These are phyloP conservation scores for Diaporthe amygdali DNA, from an alignment of 2,329 filamentous ascomycete genomes.

Conservation along the genomic window DNA sequence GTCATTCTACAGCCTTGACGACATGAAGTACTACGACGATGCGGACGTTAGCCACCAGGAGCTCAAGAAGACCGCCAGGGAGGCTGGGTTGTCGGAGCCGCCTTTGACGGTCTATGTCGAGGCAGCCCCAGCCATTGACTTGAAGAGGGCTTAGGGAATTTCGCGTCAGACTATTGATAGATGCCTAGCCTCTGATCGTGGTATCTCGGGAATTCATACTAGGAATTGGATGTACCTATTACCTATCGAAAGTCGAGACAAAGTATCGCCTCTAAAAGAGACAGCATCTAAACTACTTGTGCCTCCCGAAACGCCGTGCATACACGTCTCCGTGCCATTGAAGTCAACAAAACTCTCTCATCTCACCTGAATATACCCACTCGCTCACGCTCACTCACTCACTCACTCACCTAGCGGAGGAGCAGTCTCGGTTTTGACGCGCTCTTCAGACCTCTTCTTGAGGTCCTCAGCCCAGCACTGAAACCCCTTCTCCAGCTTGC, in stretches of 20 bases:
- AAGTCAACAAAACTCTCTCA: not conserved
- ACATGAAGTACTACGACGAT: slow-evolving; percentile 74
- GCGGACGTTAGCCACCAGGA: slow-evolving; percentile 48
- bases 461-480: slow-evolving; percentile 45
- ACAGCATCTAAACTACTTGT: not conserved
- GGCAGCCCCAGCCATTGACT: slow-evolving; percentile 18
- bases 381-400: not conserved
- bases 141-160: slow-evolving; percentile 2
- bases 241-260: not conserved
- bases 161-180: not conserved
- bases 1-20: slow-evolving; percentile 67
- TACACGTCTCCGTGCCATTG: not conserved
- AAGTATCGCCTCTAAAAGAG: not conserved
- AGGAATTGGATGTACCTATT: not conserved
- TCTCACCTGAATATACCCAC: not conserved
- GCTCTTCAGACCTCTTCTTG: slow-evolving; percentile 37
- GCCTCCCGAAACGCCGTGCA: not conserved
- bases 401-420: not conserved
- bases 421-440: not conserved
- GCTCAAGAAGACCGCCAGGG: slow-evolving; percentile 43
- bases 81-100: slow-evolving; percentile 39
- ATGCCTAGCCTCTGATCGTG: not conserved
- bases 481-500: slow-evolving; percentile 40
- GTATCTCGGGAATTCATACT: not conserved
- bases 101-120: slow-evolving; percentile 48